These are phyloP conservation scores for Penicillium angulare DNA, from an alignment of 495 filamentous ascomycete species.

Conservation along the genomic window DNA sequence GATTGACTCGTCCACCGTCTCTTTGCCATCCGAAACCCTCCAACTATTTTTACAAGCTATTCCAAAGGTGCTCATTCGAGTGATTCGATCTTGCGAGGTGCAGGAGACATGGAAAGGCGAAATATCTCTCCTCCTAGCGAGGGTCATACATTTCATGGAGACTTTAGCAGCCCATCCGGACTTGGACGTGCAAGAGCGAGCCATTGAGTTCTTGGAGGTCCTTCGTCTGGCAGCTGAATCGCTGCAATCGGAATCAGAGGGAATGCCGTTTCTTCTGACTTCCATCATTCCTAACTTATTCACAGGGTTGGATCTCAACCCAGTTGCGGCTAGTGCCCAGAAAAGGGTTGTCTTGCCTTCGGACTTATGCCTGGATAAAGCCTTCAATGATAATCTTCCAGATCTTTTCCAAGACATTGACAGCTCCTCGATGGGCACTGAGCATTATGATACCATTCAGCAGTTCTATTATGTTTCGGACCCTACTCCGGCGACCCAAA, in stretches of 20 bases:
- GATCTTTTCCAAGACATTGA: conserved; percentile 47
- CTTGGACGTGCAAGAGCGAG: conserved; percentile 93
- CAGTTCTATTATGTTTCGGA: conserved; percentile 67
- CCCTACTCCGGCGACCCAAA: conserved; percentile 26
- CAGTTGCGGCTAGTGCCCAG: conserved; percentile 80
- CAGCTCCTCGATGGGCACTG: conserved; percentile 1
- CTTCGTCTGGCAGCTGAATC: conserved; percentile 83
- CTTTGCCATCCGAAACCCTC: conserved; percentile 61
- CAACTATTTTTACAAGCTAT: conserved; percentile 81
- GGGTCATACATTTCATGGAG: conserved; percentile 79
- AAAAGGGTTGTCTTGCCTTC: conserved; percentile 79
- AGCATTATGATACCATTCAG: conserved; percentile 41
- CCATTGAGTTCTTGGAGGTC: conserved; percentile 87
- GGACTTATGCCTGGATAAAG: conserved; percentile 68
- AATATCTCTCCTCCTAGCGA: conserved; percentile 70
- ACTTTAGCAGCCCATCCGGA: conserved; percentile 73
- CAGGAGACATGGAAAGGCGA: conserved; percentile 73
- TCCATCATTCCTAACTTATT: conserved; percentile 88
- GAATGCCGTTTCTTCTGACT: conserved; percentile 77
- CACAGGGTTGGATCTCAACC: conserved; percentile 80
- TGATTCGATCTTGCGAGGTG: conserved; percentile 51
- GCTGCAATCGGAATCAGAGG: conserved; percentile 60
- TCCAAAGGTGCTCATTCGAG: conserved; percentile 74
- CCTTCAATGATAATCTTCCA: conserved; percentile 76
- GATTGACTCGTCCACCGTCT: conserved; percentile 60